Evolutionary conservation across 495 filamentous ascomycete genomes (phyloP).

Genomic region (Tuber aestivum): DNA sequence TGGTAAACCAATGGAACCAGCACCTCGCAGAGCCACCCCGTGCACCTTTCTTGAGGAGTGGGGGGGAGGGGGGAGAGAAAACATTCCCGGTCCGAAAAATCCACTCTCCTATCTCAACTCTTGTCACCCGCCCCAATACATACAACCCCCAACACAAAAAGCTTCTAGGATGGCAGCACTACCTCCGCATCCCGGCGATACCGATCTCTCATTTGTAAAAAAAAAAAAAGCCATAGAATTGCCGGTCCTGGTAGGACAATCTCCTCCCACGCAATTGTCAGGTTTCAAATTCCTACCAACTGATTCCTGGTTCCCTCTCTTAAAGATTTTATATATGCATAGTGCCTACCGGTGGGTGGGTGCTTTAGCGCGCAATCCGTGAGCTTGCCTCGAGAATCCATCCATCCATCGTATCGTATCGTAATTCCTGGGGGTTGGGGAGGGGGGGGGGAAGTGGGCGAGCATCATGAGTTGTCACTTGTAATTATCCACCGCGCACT

Average conservation of each 20-base stretch:
- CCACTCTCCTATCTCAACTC: background rate
- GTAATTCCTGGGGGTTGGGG: too few species aligned
- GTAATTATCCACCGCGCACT: too few species aligned
- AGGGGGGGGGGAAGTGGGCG: too few species aligned
- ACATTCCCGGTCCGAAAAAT: background rate
- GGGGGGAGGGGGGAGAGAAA: background rate
- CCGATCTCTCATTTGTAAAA: background rate
- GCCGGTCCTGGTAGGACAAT: too few species aligned
- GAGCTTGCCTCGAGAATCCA: too few species aligned
- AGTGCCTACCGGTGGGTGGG: too few species aligned
- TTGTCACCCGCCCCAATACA: background rate
- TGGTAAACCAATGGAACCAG: background rate
- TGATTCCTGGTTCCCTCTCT: too few species aligned
- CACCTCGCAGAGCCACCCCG: background rate
- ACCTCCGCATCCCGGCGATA: background rate
- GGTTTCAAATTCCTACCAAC: background rate
- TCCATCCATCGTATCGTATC: too few species aligned
- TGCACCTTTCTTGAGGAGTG: background rate
- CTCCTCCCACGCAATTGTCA: background rate
- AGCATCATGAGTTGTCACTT: too few species aligned
- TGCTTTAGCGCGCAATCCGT: too few species aligned
- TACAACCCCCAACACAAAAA: background rate
- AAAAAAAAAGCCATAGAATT: background rate
- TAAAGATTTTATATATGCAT: too few species aligned
- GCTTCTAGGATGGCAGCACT: background rate